Percentiles rank a stretch among this genome's conserved stretches.
Conservation (phyloP, 179 eudicot species). For the Drosera spatulata region DNA sequence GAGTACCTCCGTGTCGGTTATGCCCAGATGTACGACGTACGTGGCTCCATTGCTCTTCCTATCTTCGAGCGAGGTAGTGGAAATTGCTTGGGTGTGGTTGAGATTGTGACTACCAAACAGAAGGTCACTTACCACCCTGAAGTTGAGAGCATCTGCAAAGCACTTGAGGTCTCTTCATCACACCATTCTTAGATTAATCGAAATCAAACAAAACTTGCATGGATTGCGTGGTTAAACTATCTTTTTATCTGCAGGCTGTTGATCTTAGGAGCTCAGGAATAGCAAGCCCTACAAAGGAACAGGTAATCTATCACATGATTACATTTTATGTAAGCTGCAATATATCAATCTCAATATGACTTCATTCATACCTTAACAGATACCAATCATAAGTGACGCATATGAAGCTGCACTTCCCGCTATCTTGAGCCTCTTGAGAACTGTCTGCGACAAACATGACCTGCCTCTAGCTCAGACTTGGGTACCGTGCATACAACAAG, state of each 20-base stretch:
- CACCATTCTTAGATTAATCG: neutral
- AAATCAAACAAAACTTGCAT: neutral
- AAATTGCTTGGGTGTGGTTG: constrained; percentile 80
- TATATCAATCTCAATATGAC: neutral
- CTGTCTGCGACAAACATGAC: constrained; percentile 21
- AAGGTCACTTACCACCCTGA: constrained; percentile 54
- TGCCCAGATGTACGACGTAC: constrained; percentile 52
- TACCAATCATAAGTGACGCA: constrained; percentile 8
- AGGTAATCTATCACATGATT: constrained; percentile 20
- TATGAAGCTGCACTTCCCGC: constrained; percentile 18
- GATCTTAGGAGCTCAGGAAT: constrained; percentile 36
- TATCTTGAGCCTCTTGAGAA: constrained; percentile 17
- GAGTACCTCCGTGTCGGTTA: constrained; percentile 48
- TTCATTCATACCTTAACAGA: constrained; percentile 15
- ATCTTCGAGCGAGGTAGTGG: constrained; percentile 63
- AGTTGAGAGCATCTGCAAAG: constrained; percentile 67
- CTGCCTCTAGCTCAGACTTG: constrained; percentile 55
- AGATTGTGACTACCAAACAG: constrained; percentile 60
- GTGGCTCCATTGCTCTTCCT: constrained; percentile 80
- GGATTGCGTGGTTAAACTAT: neutral
- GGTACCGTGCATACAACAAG: constrained; percentile 33
- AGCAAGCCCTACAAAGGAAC: constrained; percentile 17
- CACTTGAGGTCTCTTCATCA: constrained; percentile 57
- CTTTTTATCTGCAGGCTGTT: constrained; percentile 36
- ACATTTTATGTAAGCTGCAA: neutral